These are phyloP conservation scores for Verbascum thapsus DNA, from an alignment of 257 asterid species.

Conservation along the genomic window DNA sequence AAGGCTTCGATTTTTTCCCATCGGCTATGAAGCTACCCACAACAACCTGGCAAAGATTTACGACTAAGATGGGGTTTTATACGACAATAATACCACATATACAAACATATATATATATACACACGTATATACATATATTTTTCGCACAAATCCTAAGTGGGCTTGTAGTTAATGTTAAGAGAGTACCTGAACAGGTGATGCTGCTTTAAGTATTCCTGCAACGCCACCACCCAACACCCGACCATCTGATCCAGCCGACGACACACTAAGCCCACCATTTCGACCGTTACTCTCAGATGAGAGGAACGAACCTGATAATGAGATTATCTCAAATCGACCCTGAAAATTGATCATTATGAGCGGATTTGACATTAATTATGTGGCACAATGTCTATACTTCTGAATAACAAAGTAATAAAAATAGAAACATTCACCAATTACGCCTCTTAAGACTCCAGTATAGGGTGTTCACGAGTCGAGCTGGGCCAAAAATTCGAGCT, in stretches of 20 bases:
- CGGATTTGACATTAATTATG: no score
- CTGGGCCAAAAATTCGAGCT: no score
- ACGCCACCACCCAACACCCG: constrained; percentile 91
- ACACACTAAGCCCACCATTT: constrained; percentile 62
- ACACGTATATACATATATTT: no score
- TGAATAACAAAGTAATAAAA: no score
- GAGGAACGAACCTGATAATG: constrained; percentile 73
- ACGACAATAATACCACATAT: not conserved
- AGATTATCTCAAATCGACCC: constrained; percentile 87
- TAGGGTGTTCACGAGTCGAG: no score
- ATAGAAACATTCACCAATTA: no score
- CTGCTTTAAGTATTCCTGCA: constrained; percentile 82
- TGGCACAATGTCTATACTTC: no score
- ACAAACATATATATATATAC: no score
- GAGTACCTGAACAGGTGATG: constrained; percentile 75
- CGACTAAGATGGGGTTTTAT: not conserved
- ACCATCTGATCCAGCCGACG: constrained; percentile 79
- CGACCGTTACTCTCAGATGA: constrained; percentile 61
- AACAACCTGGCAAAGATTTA: constrained; percentile 51
- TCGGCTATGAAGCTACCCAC: constrained; percentile 92
- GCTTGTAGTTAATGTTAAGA: not conserved
- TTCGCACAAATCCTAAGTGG: no score
- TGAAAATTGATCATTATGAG: constrained; percentile 50
- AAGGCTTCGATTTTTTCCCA: constrained; percentile 63
- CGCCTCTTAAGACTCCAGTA: no score